Percentiles rank a stretch among this genome's conserved stretches.
Evolutionary conservation across 1,139 yeast species (phyloP).

Genomic region (Neolecta irregularis): DNA sequence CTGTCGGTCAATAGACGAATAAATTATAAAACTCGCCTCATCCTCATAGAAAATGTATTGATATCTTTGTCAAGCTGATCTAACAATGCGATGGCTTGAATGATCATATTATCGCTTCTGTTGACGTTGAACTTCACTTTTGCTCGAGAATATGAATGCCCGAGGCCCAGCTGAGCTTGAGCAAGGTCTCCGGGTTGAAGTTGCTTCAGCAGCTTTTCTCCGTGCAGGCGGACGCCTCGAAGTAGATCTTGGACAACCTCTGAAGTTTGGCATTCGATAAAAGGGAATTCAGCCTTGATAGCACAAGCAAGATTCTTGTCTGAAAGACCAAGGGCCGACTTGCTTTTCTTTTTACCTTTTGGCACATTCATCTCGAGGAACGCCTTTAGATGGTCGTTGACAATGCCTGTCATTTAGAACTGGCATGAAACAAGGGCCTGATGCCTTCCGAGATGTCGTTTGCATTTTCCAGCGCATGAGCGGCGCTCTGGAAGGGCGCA

Average conservation of each 20-base stretch:
- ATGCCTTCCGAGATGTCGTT: constrained; percentile 90
- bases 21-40: constrained; percentile 14
- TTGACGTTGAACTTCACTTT: constrained; percentile 95
- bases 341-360: constrained; percentile 53
- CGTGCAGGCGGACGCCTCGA: constrained; percentile 88
- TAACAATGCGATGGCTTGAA: constrained; percentile 91
- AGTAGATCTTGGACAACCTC: constrained; percentile 89
- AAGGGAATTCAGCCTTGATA: constrained; percentile 77
- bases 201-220: constrained; percentile 75
- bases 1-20: constrained; percentile 30
- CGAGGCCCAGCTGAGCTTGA: constrained; percentile 92
- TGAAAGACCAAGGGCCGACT: constrained; percentile 65
- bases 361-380: constrained; percentile 83
- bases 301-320: constrained; percentile 96
- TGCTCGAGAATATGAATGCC: constrained; percentile 83
- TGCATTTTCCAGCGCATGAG: constrained; percentile 96
- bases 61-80: constrained; percentile 95
- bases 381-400: constrained; percentile 79
- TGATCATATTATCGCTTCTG: constrained; percentile 96
- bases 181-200: constrained; percentile 90
- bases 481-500: constrained; percentile 90
- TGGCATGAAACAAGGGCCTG: too few species aligned
- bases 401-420: constrained; percentile 28
- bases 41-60: constrained; percentile 94
- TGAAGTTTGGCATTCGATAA: constrained; percentile 75